phyloP scores from a whole-genome alignment of 257 asterid genomes.

The Misopates orontium region DNA sequence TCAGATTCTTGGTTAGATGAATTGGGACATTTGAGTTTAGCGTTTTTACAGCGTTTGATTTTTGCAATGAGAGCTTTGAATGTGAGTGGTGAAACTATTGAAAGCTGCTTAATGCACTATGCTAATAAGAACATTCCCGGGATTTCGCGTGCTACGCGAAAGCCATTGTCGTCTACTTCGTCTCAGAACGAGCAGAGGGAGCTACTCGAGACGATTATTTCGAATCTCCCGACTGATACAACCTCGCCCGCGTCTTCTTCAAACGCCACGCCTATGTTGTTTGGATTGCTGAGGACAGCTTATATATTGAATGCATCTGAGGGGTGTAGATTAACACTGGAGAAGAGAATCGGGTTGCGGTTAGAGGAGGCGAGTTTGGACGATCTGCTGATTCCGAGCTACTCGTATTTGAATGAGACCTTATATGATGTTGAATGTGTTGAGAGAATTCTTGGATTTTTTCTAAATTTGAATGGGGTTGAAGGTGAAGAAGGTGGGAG shows the following conservation, averaged over 20 bases:
- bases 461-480: slow-evolving; percentile 37
- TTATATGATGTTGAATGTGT: slow-evolving; percentile 90
- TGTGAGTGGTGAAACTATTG: slow-evolving; percentile 70
- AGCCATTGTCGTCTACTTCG: slow-evolving; percentile 45
- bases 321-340: slow-evolving; percentile 53
- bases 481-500: slow-evolving; percentile 43
- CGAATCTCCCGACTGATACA: slow-evolving; percentile 62
- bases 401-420: slow-evolving; percentile 88
- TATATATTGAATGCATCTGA: slow-evolving; percentile 79
- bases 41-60: slow-evolving; percentile 65
- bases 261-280: slow-evolving; percentile 47
- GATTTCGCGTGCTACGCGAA: slow-evolving; percentile 65
- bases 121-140: slow-evolving; percentile 84
- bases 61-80: slow-evolving; percentile 59
- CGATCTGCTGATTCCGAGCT: slow-evolving; percentile 90
- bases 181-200: slow-evolving; percentile 80
- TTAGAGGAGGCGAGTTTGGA: slow-evolving; percentile 84
- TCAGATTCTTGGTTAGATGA: slow-evolving; percentile 77
- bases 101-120: slow-evolving; percentile 76
- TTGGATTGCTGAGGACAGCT: slow-evolving; percentile 78
- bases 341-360: slow-evolving; percentile 85
- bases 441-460: slow-evolving; percentile 68
- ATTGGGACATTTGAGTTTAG: slow-evolving; percentile 52
- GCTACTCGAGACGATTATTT: slow-evolving; percentile 65
- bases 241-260: slow-evolving; percentile 43